Evolutionary conservation across 164 flowering plant species (phyloP), one percentile per base, ranked within the genome.

Genomic region (Vitis amurensis): DNA sequence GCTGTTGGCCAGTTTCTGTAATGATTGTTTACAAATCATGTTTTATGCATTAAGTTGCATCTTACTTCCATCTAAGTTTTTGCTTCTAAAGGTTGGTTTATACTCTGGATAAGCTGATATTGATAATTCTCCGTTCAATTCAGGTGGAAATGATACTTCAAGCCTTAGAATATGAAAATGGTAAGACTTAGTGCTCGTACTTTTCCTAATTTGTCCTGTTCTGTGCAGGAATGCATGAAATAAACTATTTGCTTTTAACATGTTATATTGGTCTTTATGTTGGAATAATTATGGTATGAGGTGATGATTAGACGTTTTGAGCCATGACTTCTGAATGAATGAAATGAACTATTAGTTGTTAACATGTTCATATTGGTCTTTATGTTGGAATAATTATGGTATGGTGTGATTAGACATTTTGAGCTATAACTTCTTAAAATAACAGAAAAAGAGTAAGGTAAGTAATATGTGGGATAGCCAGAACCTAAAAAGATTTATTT

Each of bases 81-180:
- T 29, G 9, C 17, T 61, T 17, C 19, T 16, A 17, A 16, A 61
- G 23, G 0, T 56, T 19, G 50, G 19, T 31, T 61, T 14, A 16
- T 61, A 11, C 11, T 27, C 8, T 11, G 12, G 15, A 50, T 67
- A 59, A 58, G 51, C 66, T 76, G 19, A 57, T 67, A 66, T 30
- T 60, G 57, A 59, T 63, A 16, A n/a, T n/a, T 64, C 61, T 61
- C 56, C 61, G 29, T 60, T 66, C 59, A 23, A 15, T 83, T 73
- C 84, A 94, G 99, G 85, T 91, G 67, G 99, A 94, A 73, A 94
- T 94, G 99, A 93, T 92, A 73, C 97, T 94, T 76, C 99, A 94
- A 80, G 99, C 98, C 49, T 78, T 87, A 68, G 99, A 94, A 72
- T 94, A 94, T 76, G 99, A 94, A 83, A 86, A 67, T 29, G 98